Evolutionary conservation across 345 rosid species (phyloP).

Genomic region (Salix purpurea): DNA sequence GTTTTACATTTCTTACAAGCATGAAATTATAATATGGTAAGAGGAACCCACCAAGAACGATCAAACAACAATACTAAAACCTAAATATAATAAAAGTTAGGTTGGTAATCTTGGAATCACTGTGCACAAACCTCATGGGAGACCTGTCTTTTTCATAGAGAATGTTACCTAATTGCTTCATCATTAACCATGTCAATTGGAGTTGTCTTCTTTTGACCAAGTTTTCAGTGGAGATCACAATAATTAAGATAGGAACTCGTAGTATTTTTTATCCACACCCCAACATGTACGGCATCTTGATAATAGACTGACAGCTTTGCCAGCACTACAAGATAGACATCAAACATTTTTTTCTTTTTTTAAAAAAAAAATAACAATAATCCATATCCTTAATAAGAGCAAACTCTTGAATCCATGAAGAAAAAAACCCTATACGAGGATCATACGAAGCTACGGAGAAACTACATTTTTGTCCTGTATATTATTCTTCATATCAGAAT

Average conservation of each 20-base stretch:
- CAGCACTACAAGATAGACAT: neutral
- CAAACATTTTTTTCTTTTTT: neutral
- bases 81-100: neutral
- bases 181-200: neutral
- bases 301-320: neutral
- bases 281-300: neutral
- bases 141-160: neutral
- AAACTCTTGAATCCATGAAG: neutral
- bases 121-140: neutral
- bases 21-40: neutral
- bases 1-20: neutral
- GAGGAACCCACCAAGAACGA: neutral
- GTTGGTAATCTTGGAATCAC: neutral
- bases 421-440: neutral
- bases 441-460: no score
- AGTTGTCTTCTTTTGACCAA: neutral
- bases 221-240: neutral
- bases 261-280: neutral
- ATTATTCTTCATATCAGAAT: no score
- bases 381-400: neutral
- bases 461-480: no score
- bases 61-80: neutral
- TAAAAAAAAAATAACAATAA: neutral
- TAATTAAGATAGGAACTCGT: neutral
- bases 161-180: slow-evolving; percentile 1